phyloP scores from a whole-genome alignment of 2,329 filamentous ascomycete genomes.

The Tetracladium maxilliforme region DNA sequence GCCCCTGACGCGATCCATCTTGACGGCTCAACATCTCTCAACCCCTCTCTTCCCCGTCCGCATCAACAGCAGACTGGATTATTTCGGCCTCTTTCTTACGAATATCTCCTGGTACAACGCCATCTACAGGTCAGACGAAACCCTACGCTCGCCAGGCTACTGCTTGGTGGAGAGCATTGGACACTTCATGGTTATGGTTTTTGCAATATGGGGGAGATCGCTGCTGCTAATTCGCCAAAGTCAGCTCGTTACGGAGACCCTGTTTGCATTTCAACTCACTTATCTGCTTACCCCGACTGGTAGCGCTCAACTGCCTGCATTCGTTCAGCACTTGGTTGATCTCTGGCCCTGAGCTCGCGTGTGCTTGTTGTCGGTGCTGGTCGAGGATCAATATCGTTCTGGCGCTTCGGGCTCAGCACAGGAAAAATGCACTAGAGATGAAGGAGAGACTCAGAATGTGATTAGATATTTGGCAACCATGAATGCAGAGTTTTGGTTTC shows the following conservation, averaged over 20 bases:
- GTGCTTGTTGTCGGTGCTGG: background rate
- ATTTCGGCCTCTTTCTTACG: constrained; percentile 28
- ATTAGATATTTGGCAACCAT: too few relatives aligned
- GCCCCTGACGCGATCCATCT: too few relatives aligned
- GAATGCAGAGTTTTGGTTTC: too few relatives aligned
- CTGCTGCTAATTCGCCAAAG: constrained; percentile 1
- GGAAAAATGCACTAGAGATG: too few relatives aligned
- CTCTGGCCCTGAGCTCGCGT: constrained; percentile 6
- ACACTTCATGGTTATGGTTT: constrained; percentile 47
- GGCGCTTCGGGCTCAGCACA: too few relatives aligned
- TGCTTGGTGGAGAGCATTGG: constrained; percentile 40
- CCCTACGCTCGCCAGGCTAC: constrained; percentile 37
- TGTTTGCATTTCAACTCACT: constrained; percentile 7
- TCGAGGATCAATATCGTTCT: too few relatives aligned
- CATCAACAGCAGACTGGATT: constrained; percentile 26
- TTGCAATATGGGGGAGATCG: constrained; percentile 28
- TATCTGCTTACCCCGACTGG: constrained; percentile 10
- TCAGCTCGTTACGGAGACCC: constrained; percentile 6
- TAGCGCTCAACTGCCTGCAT: constrained; percentile 12
- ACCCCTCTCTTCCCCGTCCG: too few relatives aligned
- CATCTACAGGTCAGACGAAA: constrained; percentile 39
- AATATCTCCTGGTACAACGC: constrained; percentile 33
- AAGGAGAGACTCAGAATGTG: too few relatives aligned
- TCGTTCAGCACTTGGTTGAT: constrained; percentile 8
- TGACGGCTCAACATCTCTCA: too few relatives aligned